phyloP scores from a whole-genome alignment of 352 stramenopile species.

The Peronospora destructor region DNA sequence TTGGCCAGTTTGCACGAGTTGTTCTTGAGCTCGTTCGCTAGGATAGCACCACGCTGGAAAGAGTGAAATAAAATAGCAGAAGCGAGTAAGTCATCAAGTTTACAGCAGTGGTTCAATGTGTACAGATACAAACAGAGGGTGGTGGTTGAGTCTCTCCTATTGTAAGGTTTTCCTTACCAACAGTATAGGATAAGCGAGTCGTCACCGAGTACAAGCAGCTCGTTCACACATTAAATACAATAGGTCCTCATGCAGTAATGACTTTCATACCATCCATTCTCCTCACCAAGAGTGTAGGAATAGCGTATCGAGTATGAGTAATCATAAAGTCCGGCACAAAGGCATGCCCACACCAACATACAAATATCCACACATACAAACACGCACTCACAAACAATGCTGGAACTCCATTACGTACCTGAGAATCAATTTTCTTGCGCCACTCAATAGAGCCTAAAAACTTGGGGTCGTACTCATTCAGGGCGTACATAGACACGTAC shows the following conservation, averaged over 20 bases:
- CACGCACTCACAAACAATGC: constrained; percentile 14
- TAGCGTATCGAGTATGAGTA: constrained; percentile 53
- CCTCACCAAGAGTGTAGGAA: constrained; percentile 48
- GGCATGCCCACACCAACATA: constrained; percentile 10
- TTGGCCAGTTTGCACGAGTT: constrained; percentile 97
- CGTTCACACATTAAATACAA: neutral
- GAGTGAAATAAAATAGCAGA: constrained; percentile 7
- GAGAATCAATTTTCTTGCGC: constrained; percentile 96
- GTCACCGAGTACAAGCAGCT: constrained; percentile 14
- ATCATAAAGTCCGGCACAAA: constrained; percentile 53
- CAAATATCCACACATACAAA: constrained; percentile 11
- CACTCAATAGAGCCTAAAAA: constrained; percentile 84
- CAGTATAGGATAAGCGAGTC: constrained; percentile 34
- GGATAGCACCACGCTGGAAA: constrained; percentile 89
- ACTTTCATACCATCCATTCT: constrained; percentile 37
- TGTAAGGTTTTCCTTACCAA: constrained; percentile 25
- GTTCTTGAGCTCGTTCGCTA: constrained; percentile 98
- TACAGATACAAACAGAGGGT: constrained; percentile 2
- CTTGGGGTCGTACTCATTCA: constrained; percentile 97
- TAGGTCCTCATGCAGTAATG: constrained; percentile 12
- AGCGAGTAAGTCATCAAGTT: constrained; percentile 8
- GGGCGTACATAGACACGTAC: constrained; percentile 92
- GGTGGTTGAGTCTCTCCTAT: constrained; percentile 26
- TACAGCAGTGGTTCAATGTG: neutral
- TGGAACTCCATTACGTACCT: constrained; percentile 37